phyloP scores from a whole-genome alignment of 2,329 filamentous ascomycete species.

The Pseudogymnoascus sp. region DNA sequence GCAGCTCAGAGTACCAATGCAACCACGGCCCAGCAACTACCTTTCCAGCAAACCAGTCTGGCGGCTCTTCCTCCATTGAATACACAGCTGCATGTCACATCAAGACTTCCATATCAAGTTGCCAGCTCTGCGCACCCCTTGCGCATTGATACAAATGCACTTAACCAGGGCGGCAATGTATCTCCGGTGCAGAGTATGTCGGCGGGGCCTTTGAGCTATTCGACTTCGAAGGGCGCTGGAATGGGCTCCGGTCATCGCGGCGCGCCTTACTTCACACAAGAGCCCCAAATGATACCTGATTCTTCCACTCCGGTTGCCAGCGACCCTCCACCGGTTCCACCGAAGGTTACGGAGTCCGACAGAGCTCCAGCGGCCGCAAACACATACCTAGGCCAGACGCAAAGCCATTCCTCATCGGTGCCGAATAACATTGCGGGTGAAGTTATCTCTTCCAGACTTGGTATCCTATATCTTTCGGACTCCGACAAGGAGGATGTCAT shows the following conservation, averaged over 20 bases:
- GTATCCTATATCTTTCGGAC: neutral
- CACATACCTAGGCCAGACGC: neutral
- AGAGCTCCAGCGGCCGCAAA: neutral
- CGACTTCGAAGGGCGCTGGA: neutral
- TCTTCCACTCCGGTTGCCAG: neutral
- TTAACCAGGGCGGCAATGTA: neutral
- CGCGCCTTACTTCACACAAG: neutral
- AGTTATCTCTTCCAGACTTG: neutral
- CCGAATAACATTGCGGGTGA: neutral
- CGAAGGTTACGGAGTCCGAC: neutral
- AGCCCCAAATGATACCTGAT: neutral
- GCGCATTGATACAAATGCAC: neutral
- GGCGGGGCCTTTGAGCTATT: neutral
- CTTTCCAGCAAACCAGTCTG: neutral
- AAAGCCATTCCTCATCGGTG: neutral
- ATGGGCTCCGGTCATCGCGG: neutral
- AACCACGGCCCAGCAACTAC: neutral
- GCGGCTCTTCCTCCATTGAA: neutral
- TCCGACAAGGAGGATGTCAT: neutral
- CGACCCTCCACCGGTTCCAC: neutral
- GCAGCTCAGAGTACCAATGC: neutral
- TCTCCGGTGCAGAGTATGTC: neutral
- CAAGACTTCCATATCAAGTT: neutral
- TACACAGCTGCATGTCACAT: neutral
- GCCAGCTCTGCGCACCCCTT: neutral